Conservation (phyloP, 1,284 basidiomycete genomes). For the Puccinia coronata region DNA sequence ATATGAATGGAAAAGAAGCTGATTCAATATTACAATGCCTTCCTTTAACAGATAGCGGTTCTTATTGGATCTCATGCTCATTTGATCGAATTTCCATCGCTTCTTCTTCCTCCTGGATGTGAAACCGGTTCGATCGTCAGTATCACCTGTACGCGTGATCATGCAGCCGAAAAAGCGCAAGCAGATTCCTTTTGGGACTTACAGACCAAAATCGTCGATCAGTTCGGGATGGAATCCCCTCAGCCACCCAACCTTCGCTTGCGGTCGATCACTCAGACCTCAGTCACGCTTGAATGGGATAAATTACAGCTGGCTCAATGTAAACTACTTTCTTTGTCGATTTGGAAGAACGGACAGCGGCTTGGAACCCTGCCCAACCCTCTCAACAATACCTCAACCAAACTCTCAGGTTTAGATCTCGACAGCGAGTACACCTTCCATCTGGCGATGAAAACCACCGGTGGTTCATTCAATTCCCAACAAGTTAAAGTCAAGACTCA, state of each 20-base stretch:
- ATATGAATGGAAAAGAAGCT: neutral
- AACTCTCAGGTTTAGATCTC: constrained; percentile 73
- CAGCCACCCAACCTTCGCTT: constrained; percentile 70
- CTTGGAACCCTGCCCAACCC: constrained; percentile 81
- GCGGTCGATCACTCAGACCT: constrained; percentile 92
- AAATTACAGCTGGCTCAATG: constrained; percentile 78
- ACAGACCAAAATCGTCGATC: constrained; percentile 74
- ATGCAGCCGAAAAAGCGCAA: constrained; percentile 75
- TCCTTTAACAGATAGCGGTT: constrained; percentile 58
- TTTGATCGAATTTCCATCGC: constrained; percentile 90
- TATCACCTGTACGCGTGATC: constrained; percentile 84
- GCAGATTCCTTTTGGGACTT: constrained; percentile 77
- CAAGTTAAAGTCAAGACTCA: constrained; percentile 79
- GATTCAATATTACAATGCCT: neutral
- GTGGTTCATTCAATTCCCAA: constrained; percentile 82
- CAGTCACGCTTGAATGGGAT: constrained; percentile 86
- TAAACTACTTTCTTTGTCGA: constrained; percentile 79
- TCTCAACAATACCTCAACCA: constrained; percentile 77
- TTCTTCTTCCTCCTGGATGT: constrained; percentile 83
- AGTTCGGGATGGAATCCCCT: constrained; percentile 72
- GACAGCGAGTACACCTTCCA: constrained; percentile 90
- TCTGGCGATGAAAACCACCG: constrained; percentile 79
- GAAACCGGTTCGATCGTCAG: constrained; percentile 93
- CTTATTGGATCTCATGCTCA: constrained; percentile 87
- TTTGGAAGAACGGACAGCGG: constrained; percentile 84